Conservation (phyloP, 1,284 basidiomycete species). For the Cystobasidium slooffiae region DNA sequence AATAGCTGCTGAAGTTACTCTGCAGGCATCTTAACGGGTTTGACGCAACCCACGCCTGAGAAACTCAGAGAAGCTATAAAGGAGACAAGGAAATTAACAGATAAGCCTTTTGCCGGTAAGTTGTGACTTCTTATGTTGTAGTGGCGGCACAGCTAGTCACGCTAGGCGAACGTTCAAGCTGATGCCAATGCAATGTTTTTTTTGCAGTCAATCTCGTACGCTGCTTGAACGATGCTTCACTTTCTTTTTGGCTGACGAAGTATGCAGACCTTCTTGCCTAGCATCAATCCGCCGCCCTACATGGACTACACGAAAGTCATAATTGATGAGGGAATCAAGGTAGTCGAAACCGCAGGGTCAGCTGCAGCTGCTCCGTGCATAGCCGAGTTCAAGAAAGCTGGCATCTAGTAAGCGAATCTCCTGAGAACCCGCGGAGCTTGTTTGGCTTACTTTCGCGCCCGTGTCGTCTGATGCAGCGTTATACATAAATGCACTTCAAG, state of each 20-base stretch:
- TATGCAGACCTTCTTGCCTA: slow-evolving; percentile 79
- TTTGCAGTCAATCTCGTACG: slow-evolving; percentile 30
- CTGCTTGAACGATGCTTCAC: not conserved
- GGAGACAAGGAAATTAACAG: slow-evolving; percentile 71
- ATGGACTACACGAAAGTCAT: slow-evolving; percentile 60
- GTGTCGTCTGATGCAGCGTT: slow-evolving; percentile 63
- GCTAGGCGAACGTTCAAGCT: not conserved
- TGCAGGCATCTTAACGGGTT: slow-evolving; percentile 78
- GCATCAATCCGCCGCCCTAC: slow-evolving; percentile 90
- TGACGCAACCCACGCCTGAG: slow-evolving; percentile 81
- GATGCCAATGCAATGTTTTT: not conserved
- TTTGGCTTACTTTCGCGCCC: not conserved
- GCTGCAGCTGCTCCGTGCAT: slow-evolving; percentile 50
- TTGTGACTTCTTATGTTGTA: not conserved
- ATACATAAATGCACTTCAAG: slow-evolving; percentile 87
- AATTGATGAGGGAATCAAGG: slow-evolving; percentile 54
- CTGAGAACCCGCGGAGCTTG: no score
- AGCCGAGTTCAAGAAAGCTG: slow-evolving; percentile 48
- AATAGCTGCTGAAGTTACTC: no score
- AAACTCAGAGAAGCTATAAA: slow-evolving; percentile 82
- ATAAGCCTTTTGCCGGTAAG: slow-evolving; percentile 66
- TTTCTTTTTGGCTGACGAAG: not conserved
- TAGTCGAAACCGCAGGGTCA: slow-evolving; percentile 69
- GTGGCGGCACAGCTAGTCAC: not conserved
- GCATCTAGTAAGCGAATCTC: slow-evolving; percentile 44